Evolutionary conservation across 495 filamentous ascomycete genomes (phyloP).

Genomic region (Xylaria grammica): DNA sequence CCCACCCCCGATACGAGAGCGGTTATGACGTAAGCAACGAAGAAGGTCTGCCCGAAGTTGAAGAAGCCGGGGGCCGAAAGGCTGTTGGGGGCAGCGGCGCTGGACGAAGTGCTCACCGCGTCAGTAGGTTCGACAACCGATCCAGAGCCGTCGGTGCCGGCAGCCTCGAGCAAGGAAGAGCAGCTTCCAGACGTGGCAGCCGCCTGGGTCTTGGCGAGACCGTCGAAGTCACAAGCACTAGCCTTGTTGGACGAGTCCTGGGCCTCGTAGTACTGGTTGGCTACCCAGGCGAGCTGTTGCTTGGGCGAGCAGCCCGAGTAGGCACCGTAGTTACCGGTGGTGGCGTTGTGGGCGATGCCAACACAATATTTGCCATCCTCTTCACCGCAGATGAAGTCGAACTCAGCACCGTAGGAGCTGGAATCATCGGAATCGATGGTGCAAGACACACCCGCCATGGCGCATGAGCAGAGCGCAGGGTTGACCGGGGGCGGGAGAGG

Average conservation of each 20-base stretch:
- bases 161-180: conserved; percentile 42
- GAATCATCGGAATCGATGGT: conserved; percentile 56
- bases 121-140: conserved; percentile 28
- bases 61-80: conserved; percentile 56
- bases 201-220: conserved; percentile 61
- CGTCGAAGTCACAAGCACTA: conserved; percentile 77
- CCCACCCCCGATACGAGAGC: conserved; percentile 65
- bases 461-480: conserved; percentile 75
- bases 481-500: conserved; percentile 83
- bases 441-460: conserved; percentile 72
- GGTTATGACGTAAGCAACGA: conserved; percentile 65
- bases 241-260: conserved; percentile 50
- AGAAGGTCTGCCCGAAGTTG: conserved; percentile 60
- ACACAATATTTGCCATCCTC: conserved; percentile 58
- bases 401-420: conserved; percentile 57
- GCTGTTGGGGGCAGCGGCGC: conserved; percentile 23
- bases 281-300: conserved; percentile 78
- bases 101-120: conserved; percentile 22
- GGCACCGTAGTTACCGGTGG: conserved; percentile 78
- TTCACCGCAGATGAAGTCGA: conserved; percentile 77
- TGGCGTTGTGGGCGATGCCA: conserved; percentile 73
- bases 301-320: conserved; percentile 83
- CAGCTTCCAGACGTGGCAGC: conserved; percentile 46
- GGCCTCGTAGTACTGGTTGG: conserved; percentile 78
- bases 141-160: conserved; percentile 45